Conservation (phyloP, 169 alveolate genomes). For the Babesia ovis region DNA sequence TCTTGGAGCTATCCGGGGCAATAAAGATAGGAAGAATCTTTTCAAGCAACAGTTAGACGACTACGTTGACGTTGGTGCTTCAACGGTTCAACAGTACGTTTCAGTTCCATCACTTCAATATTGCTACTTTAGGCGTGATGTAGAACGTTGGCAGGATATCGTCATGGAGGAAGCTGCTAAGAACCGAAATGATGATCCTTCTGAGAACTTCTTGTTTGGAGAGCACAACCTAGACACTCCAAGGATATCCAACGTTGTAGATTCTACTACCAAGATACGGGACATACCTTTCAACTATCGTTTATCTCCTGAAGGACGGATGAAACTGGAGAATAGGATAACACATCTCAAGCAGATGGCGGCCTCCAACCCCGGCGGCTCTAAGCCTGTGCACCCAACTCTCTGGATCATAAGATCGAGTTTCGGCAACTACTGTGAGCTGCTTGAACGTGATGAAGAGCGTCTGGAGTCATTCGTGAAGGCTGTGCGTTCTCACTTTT, state of each 20-base stretch:
- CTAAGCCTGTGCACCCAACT: slow-evolving; percentile 28
- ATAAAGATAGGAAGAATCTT: slow-evolving; percentile 12
- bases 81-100: slow-evolving; percentile 5
- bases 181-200: slow-evolving; percentile 30
- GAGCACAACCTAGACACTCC: slow-evolving; percentile 2
- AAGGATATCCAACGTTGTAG: not conserved
- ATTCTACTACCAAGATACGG: not conserved
- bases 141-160: slow-evolving; percentile 63
- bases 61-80: slow-evolving; percentile 15
- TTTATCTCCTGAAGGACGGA: slow-evolving; percentile 60
- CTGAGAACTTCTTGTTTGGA: slow-evolving; percentile 18
- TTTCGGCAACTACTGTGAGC: slow-evolving; percentile 75
- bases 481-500: slow-evolving; percentile 49
- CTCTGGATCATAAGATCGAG: slow-evolving; percentile 65
- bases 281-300: slow-evolving; percentile 48
- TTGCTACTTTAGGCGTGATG: slow-evolving; percentile 22
- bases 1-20: not conserved
- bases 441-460: slow-evolving; percentile 63
- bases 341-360: slow-evolving; percentile 49
- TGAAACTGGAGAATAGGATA: slow-evolving; percentile 61
- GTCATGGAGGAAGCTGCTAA: slow-evolving; percentile 56
- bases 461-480: slow-evolving; percentile 66
- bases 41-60: slow-evolving; percentile 41
- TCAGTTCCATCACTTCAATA: no score
- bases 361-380: slow-evolving; percentile 46